phyloP scores from a whole-genome alignment of 805 yeast species.

The Saccharomycopsis guyanensis region DNA sequence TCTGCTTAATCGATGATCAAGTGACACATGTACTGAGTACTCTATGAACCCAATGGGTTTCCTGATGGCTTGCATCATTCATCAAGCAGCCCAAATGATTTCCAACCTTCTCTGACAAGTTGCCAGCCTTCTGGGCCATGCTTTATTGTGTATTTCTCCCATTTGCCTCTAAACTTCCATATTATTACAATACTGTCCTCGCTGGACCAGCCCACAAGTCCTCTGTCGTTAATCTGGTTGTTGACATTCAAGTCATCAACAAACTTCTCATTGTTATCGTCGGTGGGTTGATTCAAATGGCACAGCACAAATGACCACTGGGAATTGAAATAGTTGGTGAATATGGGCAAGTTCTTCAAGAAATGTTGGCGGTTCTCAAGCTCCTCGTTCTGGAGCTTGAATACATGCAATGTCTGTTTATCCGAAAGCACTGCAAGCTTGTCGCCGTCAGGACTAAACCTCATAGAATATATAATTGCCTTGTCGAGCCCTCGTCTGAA shows the following conservation, averaged over 20 bases:
- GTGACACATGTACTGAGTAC: too few species aligned
- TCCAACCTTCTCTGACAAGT: slow-evolving; percentile 65
- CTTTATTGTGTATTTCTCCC: slow-evolving; percentile 76
- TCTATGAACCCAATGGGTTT: too few species aligned
- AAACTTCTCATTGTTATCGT: slow-evolving; percentile 17
- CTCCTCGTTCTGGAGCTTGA: slow-evolving; percentile 32
- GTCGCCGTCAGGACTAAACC: slow-evolving; percentile 69
- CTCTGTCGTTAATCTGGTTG: slow-evolving; percentile 29
- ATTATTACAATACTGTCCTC: slow-evolving; percentile 66
- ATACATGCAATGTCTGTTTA: slow-evolving; percentile 84
- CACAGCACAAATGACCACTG: slow-evolving; percentile 21
- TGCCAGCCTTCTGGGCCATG: slow-evolving; percentile 37
- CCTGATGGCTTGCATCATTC: too few species aligned
- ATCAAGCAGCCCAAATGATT: slow-evolving; percentile 39
- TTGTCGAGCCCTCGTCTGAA: slow-evolving; percentile 86
- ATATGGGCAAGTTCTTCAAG: slow-evolving; percentile 16
- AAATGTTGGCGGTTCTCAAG: slow-evolving; percentile 15
- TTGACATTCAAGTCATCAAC: slow-evolving; percentile 25
- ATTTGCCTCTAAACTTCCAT: slow-evolving; percentile 65
- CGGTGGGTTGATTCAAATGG: slow-evolving; percentile 12
- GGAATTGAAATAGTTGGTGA: slow-evolving; percentile 19
- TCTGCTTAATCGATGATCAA: too few species aligned
- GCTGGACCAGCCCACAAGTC: slow-evolving; percentile 61
- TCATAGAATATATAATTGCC: slow-evolving; percentile 75
- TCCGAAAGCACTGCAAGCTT: slow-evolving; percentile 81